A percentile compares a stretch with the other conserved stretches of the same genome.
phyloP scores from a whole-genome alignment of 2,329 filamentous ascomycete species.

The Blastomyces emzantsi region DNA sequence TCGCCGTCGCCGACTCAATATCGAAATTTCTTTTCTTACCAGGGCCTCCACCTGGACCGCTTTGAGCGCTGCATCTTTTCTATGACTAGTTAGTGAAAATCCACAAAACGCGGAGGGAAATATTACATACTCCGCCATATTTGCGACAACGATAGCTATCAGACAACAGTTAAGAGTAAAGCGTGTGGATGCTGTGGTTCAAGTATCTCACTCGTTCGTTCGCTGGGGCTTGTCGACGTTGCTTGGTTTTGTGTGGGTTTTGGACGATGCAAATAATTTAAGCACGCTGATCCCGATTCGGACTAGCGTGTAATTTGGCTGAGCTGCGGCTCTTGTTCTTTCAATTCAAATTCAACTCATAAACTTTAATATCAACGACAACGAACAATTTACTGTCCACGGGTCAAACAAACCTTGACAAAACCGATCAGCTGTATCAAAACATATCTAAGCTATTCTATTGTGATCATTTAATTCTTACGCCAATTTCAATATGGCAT shows the following conservation, averaged over 20 bases:
- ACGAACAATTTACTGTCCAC: not conserved
- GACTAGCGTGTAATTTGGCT: not conserved
- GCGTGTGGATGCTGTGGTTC: not conserved
- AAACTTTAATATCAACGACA: not conserved
- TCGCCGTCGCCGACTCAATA: slow-evolving; percentile 15
- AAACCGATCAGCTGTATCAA: not conserved
- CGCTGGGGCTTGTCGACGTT: slow-evolving; percentile 2
- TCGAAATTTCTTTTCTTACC: slow-evolving; percentile 45
- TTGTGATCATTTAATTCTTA: not conserved
- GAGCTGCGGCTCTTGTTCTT: not conserved
- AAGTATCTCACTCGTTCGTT: not conserved
- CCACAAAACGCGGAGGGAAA: not conserved
- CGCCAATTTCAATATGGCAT: not conserved
- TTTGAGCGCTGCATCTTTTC: slow-evolving; percentile 65
- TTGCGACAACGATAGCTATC: slow-evolving; percentile 7
- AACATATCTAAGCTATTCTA: not conserved
- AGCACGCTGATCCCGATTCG: not conserved
- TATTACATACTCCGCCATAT: slow-evolving; percentile 17
- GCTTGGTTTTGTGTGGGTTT: slow-evolving; percentile 9
- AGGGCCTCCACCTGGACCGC: slow-evolving; percentile 91
- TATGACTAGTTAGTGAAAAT: slow-evolving; percentile 21
- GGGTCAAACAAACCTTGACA: slow-evolving; percentile 3
- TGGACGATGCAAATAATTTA: slow-evolving; percentile 9
- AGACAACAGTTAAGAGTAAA: not conserved
- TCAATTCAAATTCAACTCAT: not conserved